Base-by-base conservation (phyloP, 495 filamentous ascomycete genomes). In the Penicillium cosmopolitanum region DNA sequence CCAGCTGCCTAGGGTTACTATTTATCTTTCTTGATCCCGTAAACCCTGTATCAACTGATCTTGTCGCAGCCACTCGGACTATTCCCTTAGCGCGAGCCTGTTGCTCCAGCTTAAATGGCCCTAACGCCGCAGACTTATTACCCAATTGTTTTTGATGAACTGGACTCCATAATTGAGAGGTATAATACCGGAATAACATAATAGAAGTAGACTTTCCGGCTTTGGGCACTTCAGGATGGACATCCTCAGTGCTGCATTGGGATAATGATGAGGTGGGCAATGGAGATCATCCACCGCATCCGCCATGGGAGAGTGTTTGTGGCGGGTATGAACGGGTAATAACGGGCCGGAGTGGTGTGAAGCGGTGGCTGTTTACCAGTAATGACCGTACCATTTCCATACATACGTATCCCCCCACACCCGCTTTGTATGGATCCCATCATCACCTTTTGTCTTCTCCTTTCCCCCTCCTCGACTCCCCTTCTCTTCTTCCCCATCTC, bases 341-440 rank as follows among this genome's bases (percentile, higher is more conserved):
- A 33, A 58, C 56, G 38, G 23, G 35, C 5, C 1, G 1, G 8
- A 31, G 28, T 31, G 28, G 28, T 31, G 28, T 8, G 28, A n/a
- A 35, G 11, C n/a, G 9, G 1, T 8, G 5, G 12, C 5, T 35
- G 48, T 1, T 6, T 31, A 8, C 28, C 0, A 7, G 28, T 31
- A 31, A 31, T 31, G 28, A 31, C 28, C 36, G 16, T 35, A 10
- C 7, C 31, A 36, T 1, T 34, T 57, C 56, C 16, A 36, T 48
- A 46, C 51, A 40, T 18, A 53, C 31, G 53, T 53, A 63, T 59
- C 56, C 63, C 63, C 68, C 72, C 69, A 62, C 69, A 67, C 58
- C 60, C 65, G 67, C 64, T 68, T 68, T 61, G 64, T 70, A 70
- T 63, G 64, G 66, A 70, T 67, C 65, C 64, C 66, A 66, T 60